Evolutionary conservation across 2,329 filamentous ascomycete genomes (phyloP).

Genomic region (Xylariaceae sp.): DNA sequence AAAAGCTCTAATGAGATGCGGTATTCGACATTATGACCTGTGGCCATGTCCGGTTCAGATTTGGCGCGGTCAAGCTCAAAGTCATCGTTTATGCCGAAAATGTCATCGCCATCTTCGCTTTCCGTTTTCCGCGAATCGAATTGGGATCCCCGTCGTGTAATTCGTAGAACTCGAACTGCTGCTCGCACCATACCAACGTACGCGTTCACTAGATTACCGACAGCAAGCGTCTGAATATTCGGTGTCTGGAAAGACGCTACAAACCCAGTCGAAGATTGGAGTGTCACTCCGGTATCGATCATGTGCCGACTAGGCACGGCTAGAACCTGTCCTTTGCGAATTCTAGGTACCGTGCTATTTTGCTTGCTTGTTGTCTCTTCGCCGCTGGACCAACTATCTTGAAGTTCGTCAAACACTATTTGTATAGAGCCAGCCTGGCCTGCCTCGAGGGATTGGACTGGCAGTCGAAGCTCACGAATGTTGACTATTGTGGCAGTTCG

Average conservation of each 20-base stretch:
- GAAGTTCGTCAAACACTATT: constrained; percentile 53
- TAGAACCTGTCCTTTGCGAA: constrained; percentile 80
- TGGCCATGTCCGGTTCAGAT: constrained; percentile 25
- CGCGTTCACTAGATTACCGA: constrained; percentile 68
- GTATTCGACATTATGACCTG: constrained; percentile 33
- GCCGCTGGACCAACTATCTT: constrained; percentile 31
- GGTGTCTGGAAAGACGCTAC: constrained; percentile 64
- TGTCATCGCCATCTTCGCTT: constrained; percentile 45
- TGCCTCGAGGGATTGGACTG: constrained; percentile 67
- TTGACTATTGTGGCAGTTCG: constrained; percentile 75
- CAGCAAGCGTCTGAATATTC: constrained; percentile 57
- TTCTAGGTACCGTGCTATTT: constrained; percentile 36
- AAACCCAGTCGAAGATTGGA: constrained; percentile 63
- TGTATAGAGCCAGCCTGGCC: constrained; percentile 90
- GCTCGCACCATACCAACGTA: constrained; percentile 86
- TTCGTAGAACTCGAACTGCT: constrained; percentile 65
- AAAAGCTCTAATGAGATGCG: constrained; percentile 65
- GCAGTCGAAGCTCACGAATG: constrained; percentile 79
- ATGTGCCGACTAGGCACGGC: constrained; percentile 57
- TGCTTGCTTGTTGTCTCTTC: constrained; percentile 28
- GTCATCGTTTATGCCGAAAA: constrained; percentile 54
- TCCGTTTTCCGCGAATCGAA: constrained; percentile 26
- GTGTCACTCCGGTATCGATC: constrained; percentile 49
- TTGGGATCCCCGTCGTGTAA: constrained; percentile 35
- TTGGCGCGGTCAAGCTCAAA: constrained; percentile 34